These are phyloP conservation scores for Rhododendron ferrugineum DNA, from an alignment of 148 eudicot genomes.

Conservation along the genomic window DNA sequence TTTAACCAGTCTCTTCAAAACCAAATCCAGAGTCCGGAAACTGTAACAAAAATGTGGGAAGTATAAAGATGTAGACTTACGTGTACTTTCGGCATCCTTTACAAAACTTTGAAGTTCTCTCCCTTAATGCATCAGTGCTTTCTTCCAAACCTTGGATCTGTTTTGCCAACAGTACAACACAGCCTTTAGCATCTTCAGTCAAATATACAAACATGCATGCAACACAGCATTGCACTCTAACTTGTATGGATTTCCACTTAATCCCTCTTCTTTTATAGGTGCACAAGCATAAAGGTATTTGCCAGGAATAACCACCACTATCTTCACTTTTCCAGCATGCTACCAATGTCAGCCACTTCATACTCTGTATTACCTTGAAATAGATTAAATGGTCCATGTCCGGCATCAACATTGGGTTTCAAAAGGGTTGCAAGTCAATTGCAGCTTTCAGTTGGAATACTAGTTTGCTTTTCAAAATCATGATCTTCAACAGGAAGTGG, in stretches of 20 bases:
- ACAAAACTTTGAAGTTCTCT: slow-evolving; percentile 57
- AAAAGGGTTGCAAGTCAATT: slow-evolving; percentile 1
- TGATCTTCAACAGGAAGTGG: not conserved
- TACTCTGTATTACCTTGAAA: not conserved
- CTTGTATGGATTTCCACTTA: not conserved
- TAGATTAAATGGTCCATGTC: not conserved
- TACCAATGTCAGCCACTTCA: not conserved
- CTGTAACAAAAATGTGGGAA: not conserved
- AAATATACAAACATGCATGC: not conserved
- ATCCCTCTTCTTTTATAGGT: not conserved
- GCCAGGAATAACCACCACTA: not conserved
- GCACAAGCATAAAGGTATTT: not conserved
- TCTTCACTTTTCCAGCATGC: not conserved
- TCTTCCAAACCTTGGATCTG: slow-evolving; percentile 81
- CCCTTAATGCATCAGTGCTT: slow-evolving; percentile 58
- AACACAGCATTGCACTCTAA: not conserved
- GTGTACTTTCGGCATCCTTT: slow-evolving; percentile 88
- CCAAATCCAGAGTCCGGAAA: not conserved
- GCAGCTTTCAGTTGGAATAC: not conserved
- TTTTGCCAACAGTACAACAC: slow-evolving; percentile 7
- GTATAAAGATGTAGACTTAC: slow-evolving; percentile 34
- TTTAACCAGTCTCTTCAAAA: not conserved
- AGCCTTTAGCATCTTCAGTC: not conserved
- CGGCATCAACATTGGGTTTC: not conserved
- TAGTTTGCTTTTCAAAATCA: not conserved